phyloP scores from a whole-genome alignment of 2,329 filamentous ascomycete species.

The Erysiphe pulchra region DNA sequence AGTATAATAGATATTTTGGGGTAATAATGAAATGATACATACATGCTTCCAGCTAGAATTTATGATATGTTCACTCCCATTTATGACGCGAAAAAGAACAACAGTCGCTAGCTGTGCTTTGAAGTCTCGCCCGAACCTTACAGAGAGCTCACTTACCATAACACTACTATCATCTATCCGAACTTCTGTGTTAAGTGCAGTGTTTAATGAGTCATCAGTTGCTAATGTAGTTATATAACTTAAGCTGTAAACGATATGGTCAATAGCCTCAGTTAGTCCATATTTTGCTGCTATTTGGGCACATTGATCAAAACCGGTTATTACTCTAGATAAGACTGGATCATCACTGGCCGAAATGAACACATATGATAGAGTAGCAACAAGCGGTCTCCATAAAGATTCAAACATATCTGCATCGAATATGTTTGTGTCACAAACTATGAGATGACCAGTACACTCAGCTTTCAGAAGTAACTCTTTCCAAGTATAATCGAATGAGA shows the following conservation, averaged over 20 bases:
- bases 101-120: slow-evolving; percentile 82
- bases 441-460: slow-evolving; percentile 43
- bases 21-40: slow-evolving; percentile 15
- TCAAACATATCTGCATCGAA: slow-evolving; percentile 97
- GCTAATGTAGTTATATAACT: slow-evolving; percentile 77
- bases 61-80: slow-evolving; percentile 57
- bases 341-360: slow-evolving; percentile 98
- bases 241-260: slow-evolving; percentile 77
- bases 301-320: slow-evolving; percentile 88
- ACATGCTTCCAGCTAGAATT: slow-evolving; percentile 56
- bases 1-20: slow-evolving; percentile 1
- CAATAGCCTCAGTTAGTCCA: slow-evolving; percentile 58
- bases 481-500: slow-evolving; percentile 95
- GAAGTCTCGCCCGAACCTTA: slow-evolving; percentile 83
- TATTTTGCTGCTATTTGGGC: slow-evolving; percentile 77
- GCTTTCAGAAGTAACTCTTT: slow-evolving; percentile 78
- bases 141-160: slow-evolving; percentile 95
- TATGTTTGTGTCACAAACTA: slow-evolving; percentile 70
- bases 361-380: slow-evolving; percentile 87
- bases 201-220: slow-evolving; percentile 51
- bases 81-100: slow-evolving; percentile 81
- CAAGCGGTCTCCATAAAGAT: slow-evolving; percentile 81
- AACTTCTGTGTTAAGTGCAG: slow-evolving; percentile 78
- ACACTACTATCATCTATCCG: slow-evolving; percentile 78
- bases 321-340: slow-evolving; percentile 76